phyloP scores from a whole-genome alignment of 345 rosid genomes.

The Noccaea bulbosa region DNA sequence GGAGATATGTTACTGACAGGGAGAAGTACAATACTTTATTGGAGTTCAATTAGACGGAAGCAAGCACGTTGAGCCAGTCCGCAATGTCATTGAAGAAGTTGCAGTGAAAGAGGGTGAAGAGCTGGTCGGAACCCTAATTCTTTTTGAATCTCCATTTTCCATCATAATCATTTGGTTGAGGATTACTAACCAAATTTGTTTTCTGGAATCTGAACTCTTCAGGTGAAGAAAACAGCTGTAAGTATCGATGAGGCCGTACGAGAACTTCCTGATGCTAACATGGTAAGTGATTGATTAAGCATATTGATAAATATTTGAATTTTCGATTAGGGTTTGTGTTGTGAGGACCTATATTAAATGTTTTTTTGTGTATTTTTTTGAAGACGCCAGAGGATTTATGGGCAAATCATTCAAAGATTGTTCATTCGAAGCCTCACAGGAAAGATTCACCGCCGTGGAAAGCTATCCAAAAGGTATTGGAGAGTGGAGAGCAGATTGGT shows the following conservation, averaged over 20 bases:
- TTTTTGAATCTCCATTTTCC: not conserved
- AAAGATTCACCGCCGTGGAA: constrained; percentile 72
- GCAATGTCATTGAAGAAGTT: constrained; percentile 64
- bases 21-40: constrained; percentile 96
- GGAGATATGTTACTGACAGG: constrained; percentile 48
- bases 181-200: not conserved
- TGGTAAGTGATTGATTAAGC: constrained; percentile 49
- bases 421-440: constrained; percentile 88
- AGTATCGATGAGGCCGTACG: constrained; percentile 86
- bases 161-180: not conserved
- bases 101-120: constrained; percentile 72
- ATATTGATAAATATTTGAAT: not conserved
- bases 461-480: constrained; percentile 78
- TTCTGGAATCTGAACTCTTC: constrained; percentile 24
- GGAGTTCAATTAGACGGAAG: constrained; percentile 98
- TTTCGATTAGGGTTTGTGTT: constrained; percentile 11
- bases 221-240: constrained; percentile 90
- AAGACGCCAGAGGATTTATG: constrained; percentile 97
- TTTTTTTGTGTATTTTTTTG: constrained; percentile 14
- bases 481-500: constrained; percentile 72
- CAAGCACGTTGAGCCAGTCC: constrained; percentile 83
- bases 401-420: constrained; percentile 81
- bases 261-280: constrained; percentile 96
- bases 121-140: constrained; percentile 50
- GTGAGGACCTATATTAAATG: constrained; percentile 3